phyloP scores from a whole-genome alignment of 177 flowering plant genomes.

The Tripterygium wilfordii region DNA sequence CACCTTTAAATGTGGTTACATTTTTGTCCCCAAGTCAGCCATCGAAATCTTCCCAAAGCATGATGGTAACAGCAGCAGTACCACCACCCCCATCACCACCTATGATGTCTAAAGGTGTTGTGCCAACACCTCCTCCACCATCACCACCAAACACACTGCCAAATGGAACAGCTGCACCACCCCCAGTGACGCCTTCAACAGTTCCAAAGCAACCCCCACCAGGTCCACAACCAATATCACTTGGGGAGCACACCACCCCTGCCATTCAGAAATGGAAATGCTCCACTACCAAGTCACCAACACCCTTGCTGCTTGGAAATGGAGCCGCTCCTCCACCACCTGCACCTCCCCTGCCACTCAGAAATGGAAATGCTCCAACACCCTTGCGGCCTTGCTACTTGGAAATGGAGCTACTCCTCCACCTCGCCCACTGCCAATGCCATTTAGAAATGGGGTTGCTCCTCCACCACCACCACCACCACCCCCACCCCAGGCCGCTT shows the following conservation, averaged over 20 bases:
- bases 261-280: constrained; percentile 1
- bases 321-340: constrained; percentile 21
- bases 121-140: constrained; percentile 23
- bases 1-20: too few relatives aligned
- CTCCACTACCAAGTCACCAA: constrained; percentile 36
- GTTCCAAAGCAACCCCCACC: constrained; percentile 25
- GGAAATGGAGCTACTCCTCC: too few relatives aligned
- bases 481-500: constrained; percentile 18
- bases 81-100: background rate
- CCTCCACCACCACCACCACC: too few relatives aligned
- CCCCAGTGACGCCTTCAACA: constrained; percentile 2
- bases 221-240: too few relatives aligned
- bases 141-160: constrained; percentile 3
- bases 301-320: constrained; percentile 13
- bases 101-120: background rate
- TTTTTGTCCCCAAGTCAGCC: background rate
- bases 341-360: too few relatives aligned
- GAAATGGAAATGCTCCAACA: too few relatives aligned
- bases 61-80: background rate
- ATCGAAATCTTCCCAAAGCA: background rate
- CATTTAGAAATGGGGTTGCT: too few relatives aligned
- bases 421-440: too few relatives aligned
- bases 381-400: too few relatives aligned
- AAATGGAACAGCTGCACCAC: constrained; percentile 21
- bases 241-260: constrained; percentile 26